Evolutionary conservation across 768 basidiomycete genomes (phyloP).

Genomic region (Boletus reticulatus): DNA sequence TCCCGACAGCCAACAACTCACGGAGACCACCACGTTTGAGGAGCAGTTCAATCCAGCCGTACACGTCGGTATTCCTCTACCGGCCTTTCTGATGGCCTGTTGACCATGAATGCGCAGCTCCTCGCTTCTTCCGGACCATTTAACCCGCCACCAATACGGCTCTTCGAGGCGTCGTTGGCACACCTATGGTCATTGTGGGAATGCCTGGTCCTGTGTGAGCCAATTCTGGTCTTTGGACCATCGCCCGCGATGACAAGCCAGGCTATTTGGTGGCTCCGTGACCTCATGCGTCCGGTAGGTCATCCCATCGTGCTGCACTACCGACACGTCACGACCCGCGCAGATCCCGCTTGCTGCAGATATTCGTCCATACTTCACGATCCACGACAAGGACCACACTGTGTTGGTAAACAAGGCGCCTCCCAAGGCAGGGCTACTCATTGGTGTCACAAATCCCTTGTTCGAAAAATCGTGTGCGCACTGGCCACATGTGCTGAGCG

Average conservation of each 20-base stretch:
- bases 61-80: conserved; percentile 39
- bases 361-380: conserved; percentile 92
- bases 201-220: conserved; percentile 87
- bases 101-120: conserved; percentile 44
- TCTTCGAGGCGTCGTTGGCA: conserved; percentile 62
- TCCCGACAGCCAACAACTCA: conserved; percentile 71
- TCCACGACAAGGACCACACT: conserved; percentile 86
- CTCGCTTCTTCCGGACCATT: conserved; percentile 64
- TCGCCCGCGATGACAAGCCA: conserved; percentile 83
- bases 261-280: conserved; percentile 89
- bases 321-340: neutral
- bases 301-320: neutral
- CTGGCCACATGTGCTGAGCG: conserved; percentile 82
- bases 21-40: conserved; percentile 48
- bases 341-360: conserved; percentile 85
- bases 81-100: neutral
- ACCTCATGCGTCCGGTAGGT: conserved; percentile 78
- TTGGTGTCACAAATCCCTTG: conserved; percentile 90
- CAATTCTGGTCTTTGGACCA: conserved; percentile 77
- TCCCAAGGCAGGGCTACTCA: conserved; percentile 71
- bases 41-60: conserved; percentile 50
- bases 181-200: conserved; percentile 92
- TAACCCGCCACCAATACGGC: conserved; percentile 52
- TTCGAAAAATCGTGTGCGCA: conserved; percentile 76
- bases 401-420: conserved; percentile 76